These are phyloP conservation scores for Chenopodium quinoa DNA, from an alignment of 148 eudicot genomes.

Conservation along the genomic window DNA sequence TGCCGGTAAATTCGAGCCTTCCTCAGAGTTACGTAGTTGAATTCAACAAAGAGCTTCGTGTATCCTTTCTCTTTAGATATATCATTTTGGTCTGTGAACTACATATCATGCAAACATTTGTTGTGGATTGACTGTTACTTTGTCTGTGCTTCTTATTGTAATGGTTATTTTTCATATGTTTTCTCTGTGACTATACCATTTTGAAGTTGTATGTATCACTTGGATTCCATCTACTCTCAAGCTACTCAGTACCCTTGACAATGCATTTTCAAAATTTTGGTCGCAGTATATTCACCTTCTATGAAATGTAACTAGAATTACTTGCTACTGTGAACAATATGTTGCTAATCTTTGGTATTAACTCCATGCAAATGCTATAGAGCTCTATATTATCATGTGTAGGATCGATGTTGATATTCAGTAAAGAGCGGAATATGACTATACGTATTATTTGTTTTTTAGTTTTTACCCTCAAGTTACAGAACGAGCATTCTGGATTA, in stretches of 20 bases:
- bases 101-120: not conserved
- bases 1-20: slow-evolving; percentile 68
- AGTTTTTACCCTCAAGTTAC: not conserved
- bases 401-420: not conserved
- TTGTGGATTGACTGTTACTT: not conserved
- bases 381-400: not conserved
- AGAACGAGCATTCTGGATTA: not conserved
- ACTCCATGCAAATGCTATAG: not conserved
- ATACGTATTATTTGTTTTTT: not conserved
- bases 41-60: slow-evolving; percentile 65
- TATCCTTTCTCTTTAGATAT: slow-evolving; percentile 47
- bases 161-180: not conserved
- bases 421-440: not conserved
- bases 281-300: not conserved
- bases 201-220: not conserved
- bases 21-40: slow-evolving; percentile 53
- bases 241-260: not conserved
- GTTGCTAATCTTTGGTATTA: not conserved
- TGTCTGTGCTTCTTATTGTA: not conserved
- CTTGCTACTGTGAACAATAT: not conserved
- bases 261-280: not conserved
- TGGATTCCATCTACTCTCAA: not conserved
- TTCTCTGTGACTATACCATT: not conserved
- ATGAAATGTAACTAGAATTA: not conserved
- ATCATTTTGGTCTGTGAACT: not conserved